These are phyloP conservation scores for Annulohypoxylon truncatum DNA, from an alignment of 2,329 filamentous ascomycete species.

Conservation along the genomic window DNA sequence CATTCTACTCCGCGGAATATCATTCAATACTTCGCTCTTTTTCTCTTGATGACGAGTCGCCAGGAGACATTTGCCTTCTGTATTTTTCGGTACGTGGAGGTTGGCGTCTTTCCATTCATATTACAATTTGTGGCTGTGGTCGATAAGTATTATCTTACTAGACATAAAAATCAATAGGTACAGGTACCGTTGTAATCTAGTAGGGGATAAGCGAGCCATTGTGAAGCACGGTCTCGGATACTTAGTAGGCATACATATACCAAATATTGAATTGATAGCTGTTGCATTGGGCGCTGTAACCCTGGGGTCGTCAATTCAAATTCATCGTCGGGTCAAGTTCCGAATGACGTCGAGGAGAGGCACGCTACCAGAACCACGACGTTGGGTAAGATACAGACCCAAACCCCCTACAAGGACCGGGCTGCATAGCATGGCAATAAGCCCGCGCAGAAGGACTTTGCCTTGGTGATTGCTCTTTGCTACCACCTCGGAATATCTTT, in stretches of 20 bases:
- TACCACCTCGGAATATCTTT: conserved; percentile 87
- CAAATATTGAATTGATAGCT: neutral
- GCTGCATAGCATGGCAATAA: conserved; percentile 52
- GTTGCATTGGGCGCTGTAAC: neutral
- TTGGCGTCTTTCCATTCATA: no score
- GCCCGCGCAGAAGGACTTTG: conserved; percentile 63
- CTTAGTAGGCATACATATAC: neutral
- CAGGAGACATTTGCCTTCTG: no score
- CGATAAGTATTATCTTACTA: neutral
- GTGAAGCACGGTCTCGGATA: neutral
- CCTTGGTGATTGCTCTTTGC: conserved; percentile 76
- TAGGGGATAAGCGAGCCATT: no score
- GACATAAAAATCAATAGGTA: neutral
- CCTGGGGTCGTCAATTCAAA: neutral
- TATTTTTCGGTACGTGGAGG: no score
- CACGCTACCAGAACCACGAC: conserved; percentile 14
- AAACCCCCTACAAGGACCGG: conserved; percentile 40
- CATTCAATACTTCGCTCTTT: no score
- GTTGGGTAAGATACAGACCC: conserved; percentile 36
- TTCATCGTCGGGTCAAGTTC: conserved; percentile 15
- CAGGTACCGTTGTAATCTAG: no score
- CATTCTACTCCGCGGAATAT: neutral
- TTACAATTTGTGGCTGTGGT: no score
- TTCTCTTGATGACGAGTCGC: no score
- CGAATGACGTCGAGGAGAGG: conserved; percentile 18